phyloP scores from a whole-genome alignment of 305 asterid species.

The Salvia sclarea region DNA sequence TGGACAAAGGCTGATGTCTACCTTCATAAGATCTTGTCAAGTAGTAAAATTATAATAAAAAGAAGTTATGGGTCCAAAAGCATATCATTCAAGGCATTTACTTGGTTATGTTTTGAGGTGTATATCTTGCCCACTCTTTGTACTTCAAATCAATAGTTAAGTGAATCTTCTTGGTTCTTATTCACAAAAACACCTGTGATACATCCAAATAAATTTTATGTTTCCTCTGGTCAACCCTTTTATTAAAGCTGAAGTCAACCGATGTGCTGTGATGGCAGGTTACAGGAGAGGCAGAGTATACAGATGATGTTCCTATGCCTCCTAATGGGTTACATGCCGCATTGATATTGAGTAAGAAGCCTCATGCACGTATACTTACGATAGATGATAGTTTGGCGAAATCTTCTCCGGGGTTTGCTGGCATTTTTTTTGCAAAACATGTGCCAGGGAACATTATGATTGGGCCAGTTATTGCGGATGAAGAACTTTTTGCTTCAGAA shows the following conservation, averaged over 20 bases:
- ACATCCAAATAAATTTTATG: background rate
- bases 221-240: background rate
- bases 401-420: slow-evolving; percentile 77
- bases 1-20: background rate
- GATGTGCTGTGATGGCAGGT: slow-evolving; percentile 53
- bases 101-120: background rate
- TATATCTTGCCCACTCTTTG: background rate
- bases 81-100: background rate
- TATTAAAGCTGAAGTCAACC: slow-evolving; percentile 21
- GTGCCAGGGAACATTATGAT: slow-evolving; percentile 64
- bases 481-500: slow-evolving; percentile 82
- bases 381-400: slow-evolving; percentile 75
- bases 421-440: slow-evolving; percentile 70
- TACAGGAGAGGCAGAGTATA: slow-evolving; percentile 96
- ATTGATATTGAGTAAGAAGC: slow-evolving; percentile 73
- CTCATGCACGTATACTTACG: slow-evolving; percentile 82
- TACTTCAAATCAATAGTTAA: background rate
- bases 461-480: slow-evolving; percentile 75
- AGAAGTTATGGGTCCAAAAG: background rate
- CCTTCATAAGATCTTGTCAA: background rate
- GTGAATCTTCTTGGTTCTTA: background rate
- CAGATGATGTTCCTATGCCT: slow-evolving; percentile 92
- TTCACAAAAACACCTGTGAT: background rate
- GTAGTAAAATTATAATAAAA: background rate
- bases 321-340: slow-evolving; percentile 83